These are phyloP conservation scores for Pyrenochaeta sp. DNA, from an alignment of 2,329 filamentous ascomycete genomes.

Conservation along the genomic window DNA sequence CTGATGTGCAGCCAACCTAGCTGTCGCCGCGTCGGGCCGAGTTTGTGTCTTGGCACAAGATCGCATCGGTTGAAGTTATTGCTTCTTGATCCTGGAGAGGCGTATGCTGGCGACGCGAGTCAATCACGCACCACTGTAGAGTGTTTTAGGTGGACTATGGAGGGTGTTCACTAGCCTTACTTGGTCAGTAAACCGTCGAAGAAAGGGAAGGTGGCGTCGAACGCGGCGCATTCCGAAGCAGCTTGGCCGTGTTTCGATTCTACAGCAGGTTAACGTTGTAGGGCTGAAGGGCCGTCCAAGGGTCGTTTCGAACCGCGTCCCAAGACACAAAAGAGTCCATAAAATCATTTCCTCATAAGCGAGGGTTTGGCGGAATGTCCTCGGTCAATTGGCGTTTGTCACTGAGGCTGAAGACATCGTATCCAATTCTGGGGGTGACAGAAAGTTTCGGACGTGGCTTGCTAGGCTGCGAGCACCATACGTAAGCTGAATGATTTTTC, in stretches of 20 bases:
- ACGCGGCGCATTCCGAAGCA: neutral
- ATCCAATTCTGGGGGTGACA: neutral
- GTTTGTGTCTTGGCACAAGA: neutral
- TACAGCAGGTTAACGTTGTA: neutral
- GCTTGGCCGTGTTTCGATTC: neutral
- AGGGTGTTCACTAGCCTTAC: neutral
- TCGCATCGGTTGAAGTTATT: neutral
- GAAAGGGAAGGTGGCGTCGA: neutral
- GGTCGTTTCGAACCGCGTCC: neutral
- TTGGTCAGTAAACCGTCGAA: neutral
- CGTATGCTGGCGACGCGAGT: too few species aligned
- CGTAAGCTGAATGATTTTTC: constrained; percentile 7
- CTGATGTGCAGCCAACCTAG: neutral
- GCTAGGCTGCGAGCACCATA: constrained; percentile 3
- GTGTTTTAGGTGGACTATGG: neutral
- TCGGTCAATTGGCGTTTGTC: neutral
- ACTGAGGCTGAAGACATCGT: neutral
- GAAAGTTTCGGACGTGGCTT: constrained; percentile 11
- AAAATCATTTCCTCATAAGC: neutral
- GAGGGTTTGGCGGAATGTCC: neutral
- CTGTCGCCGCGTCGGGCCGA: neutral
- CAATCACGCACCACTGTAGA: neutral
- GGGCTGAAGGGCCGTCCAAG: neutral
- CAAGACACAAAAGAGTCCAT: neutral
- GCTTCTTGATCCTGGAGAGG: too few species aligned